Evolutionary conservation across 805 yeast species (phyloP).

Genomic region (Pichia manshurica): DNA sequence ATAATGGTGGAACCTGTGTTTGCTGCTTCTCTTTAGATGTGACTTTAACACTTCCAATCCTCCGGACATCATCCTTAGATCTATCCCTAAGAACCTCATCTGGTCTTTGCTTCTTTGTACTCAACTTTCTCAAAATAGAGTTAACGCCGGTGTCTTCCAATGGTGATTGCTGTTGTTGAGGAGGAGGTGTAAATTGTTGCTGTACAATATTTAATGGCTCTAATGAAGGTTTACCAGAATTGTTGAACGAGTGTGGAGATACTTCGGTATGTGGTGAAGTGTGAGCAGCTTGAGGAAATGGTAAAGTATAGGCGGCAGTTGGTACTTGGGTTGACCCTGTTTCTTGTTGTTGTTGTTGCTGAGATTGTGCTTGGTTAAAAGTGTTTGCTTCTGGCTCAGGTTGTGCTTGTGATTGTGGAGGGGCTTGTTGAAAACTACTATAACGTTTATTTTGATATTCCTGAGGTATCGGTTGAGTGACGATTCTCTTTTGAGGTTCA

Average conservation of each 20-base stretch:
- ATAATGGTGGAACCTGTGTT: slow-evolving; percentile 19
- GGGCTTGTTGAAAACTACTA: neutral
- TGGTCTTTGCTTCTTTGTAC: slow-evolving; percentile 23
- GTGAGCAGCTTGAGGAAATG: slow-evolving; percentile 40
- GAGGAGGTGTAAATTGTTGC: slow-evolving; percentile 18
- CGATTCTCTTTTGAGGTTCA: slow-evolving; percentile 17
- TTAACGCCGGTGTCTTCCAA: slow-evolving; percentile 18
- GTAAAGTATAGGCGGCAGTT: slow-evolving; percentile 39
- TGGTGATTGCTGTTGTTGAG: slow-evolving; percentile 17
- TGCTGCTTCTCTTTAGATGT: slow-evolving; percentile 49
- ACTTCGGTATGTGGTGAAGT: slow-evolving; percentile 31
- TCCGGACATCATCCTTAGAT: slow-evolving; percentile 37
- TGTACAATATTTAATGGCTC: slow-evolving; percentile 14
- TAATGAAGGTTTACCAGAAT: slow-evolving; percentile 12
- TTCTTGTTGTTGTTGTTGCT: slow-evolving; percentile 1
- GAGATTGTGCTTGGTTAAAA: too few relatives aligned
- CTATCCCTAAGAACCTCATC: neutral
- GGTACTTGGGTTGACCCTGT: slow-evolving; percentile 8
- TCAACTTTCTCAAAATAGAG: slow-evolving; percentile 31
- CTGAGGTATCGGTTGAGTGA: slow-evolving; percentile 24
- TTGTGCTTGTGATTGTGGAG: slow-evolving; percentile 32
- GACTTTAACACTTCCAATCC: slow-evolving; percentile 58
- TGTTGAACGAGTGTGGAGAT: slow-evolving; percentile 18
- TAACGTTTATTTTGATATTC: slow-evolving; percentile 15
- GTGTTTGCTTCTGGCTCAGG: neutral